A percentile compares a stretch with the other conserved stretches of the same genome.
Conservation (phyloP, 106 monocot genomes). For the Dendrobium nobile region DNA sequence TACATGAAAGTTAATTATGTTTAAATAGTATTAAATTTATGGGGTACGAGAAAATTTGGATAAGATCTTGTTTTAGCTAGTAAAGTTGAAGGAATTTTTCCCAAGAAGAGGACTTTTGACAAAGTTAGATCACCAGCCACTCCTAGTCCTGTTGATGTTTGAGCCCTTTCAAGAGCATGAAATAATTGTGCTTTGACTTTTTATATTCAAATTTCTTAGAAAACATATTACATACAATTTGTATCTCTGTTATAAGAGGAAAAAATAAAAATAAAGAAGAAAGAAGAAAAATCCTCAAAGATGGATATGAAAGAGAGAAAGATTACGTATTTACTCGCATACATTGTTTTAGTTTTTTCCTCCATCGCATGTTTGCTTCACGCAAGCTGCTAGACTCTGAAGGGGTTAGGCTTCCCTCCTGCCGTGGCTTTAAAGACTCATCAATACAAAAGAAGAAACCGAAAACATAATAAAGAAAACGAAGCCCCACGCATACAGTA, state of each 20-base stretch:
- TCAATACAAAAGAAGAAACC: conserved; percentile 46
- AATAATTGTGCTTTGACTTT: too few species aligned
- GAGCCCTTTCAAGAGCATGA: too few species aligned
- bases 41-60: too few species aligned
- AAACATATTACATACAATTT: too few species aligned
- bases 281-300: background rate
- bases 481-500: conserved; percentile 24
- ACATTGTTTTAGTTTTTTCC: background rate
- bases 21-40: too few species aligned
- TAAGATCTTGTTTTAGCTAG: too few species aligned
- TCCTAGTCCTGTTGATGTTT: too few species aligned
- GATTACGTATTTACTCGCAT: background rate
- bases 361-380: conserved; percentile 93
- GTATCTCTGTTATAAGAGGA: background rate
- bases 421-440: conserved; percentile 97
- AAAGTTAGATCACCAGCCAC: too few species aligned
- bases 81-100: too few species aligned
- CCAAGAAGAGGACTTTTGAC: too few species aligned
- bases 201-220: too few species aligned
- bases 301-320: background rate
- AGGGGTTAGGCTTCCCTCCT: conserved; percentile 39
- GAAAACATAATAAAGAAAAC: conserved; percentile 14
- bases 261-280: background rate
- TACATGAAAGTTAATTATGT: too few species aligned
- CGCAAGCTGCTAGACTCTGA: conserved; percentile 64